Evolutionary conservation across 2,329 filamentous ascomycete genomes (phyloP), one percentile per base, ranked within the genome.

Genomic region (Daldinia eschscholtzii): DNA sequence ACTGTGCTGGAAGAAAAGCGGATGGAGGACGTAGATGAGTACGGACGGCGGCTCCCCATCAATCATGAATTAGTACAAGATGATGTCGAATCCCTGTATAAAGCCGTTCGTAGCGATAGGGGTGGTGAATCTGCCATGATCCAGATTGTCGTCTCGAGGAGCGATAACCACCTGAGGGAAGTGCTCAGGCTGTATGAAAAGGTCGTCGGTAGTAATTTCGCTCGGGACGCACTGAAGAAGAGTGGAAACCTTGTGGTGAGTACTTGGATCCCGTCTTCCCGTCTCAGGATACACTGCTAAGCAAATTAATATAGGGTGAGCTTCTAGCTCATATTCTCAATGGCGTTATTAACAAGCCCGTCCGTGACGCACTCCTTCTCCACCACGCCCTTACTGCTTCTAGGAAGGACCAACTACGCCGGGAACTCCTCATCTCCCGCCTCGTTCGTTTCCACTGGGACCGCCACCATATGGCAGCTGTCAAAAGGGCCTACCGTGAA

Each of bases 381-480:
- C 91, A 97, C 80, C 96, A 98, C 82, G 95, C 96, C 1, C 89
- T 98, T 72, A 91, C 90, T 20, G 88, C 91, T 52, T 91, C 91
- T 3, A 88, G 86, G 71, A 88, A 88, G 70, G 92, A 95, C 76
- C 81, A 87, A 60, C 85, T 94, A 70, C 89, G 95, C 33, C 91
- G 92, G 52, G 95, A 98, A 79, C 83, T 98, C 56, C 88, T 99
- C 57, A 97, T 97, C 71, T 94, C 92, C 2, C 87, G 96, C 1
- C 86, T 98, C 1, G 93, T 98, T 48, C 87, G 96, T 35, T 89
- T 95, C 79, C 96, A 98, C 81, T 98, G 96, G 96, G 94, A 98
- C 76, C 88, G 91, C 4, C 82, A 87, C 70, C 95, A 98, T 80
- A 86, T 98, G 81, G 88, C 90, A 66, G 86, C 87, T 20, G 89